Evolutionary conservation across 1,139 yeast species (phyloP), one percentile per base, ranked within the genome.

Genomic region (Nematodospora anomalae): DNA sequence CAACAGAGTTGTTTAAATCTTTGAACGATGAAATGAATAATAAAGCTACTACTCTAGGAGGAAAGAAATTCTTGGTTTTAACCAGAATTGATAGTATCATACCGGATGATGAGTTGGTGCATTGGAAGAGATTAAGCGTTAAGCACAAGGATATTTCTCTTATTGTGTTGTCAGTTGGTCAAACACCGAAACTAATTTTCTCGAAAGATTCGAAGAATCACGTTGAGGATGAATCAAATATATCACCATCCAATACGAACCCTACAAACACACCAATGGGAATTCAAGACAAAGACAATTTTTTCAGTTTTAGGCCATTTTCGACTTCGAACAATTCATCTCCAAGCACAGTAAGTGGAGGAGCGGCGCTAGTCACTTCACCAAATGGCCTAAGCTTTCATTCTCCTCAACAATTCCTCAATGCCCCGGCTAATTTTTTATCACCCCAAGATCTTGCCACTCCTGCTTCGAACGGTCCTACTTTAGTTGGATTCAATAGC

Each of bases 41-140:
- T 30, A 53, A 57, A 27, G 54, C 64, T 6, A 53, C 63, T 23
- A 64, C 64, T 2, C 47, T 61, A 20, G 64, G 70, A 10, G 85
- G 84, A 0, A 79, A 76, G 57, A 76, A 78, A 32, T 83, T 79
- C 46, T 64, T 84, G 46, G 80, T 84, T 2, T 61, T 84, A 36
- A 82, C 92, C 0, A 69, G 94, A 49, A 60, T 83, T 36, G 81
- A 80, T 50, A 83, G 84, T 45, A 75, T 83, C 38, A 76, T 84
- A 29, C 88, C 90, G 0, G 94, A 84, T 56, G 92, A 83, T 53
- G 94, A 84, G 51, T 61, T 84, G 37, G 70, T 83, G 34, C 87
- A 83, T 51, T 82, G 92, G 90, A 80, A 85, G 53, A 60, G 88
- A 40, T 61, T 83, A 26, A 80, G 88, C 22, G 51, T 67, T 37